These are phyloP conservation scores for Porosira glacialis DNA, from an alignment of 352 stramenopile species.

Conservation along the genomic window DNA sequence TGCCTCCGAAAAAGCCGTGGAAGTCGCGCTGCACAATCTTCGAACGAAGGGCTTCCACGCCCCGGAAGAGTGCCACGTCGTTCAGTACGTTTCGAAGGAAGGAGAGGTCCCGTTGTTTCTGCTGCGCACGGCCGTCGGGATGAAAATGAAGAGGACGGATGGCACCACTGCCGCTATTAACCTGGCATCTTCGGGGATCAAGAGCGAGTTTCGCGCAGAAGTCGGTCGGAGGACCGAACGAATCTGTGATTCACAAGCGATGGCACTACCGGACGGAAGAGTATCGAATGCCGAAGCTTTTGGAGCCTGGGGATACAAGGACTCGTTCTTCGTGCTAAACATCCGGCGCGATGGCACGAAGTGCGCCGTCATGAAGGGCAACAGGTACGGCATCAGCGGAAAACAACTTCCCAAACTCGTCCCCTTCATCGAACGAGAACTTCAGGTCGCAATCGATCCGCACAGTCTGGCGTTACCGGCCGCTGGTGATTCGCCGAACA, in stretches of 20 bases:
- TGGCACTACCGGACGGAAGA: constrained; percentile 17
- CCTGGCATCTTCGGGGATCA: neutral
- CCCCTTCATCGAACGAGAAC: constrained; percentile 79
- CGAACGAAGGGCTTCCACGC: constrained; percentile 55
- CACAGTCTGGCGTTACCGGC: constrained; percentile 34
- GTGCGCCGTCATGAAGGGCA: constrained; percentile 78
- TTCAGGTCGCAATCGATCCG: constrained; percentile 66
- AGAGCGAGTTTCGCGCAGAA: constrained; percentile 1
- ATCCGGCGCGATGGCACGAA: constrained; percentile 48
- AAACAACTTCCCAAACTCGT: constrained; percentile 67
- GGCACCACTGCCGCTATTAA: neutral
- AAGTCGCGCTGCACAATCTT: constrained; percentile 41
- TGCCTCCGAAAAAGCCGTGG: constrained; percentile 48
- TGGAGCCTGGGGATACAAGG: constrained; percentile 81
- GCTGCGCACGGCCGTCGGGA: constrained; percentile 45
- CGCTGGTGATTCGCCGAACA: constrained; percentile 5
- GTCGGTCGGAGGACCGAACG: constrained; percentile 2
- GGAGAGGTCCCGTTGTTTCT: constrained; percentile 53
- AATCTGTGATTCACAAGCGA: neutral
- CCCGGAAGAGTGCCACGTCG: constrained; percentile 54
- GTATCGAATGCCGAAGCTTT: constrained; percentile 75
- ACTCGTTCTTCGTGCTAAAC: constrained; percentile 79
- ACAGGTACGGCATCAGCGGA: constrained; percentile 75
- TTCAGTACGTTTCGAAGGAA: constrained; percentile 53
- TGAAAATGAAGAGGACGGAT: constrained; percentile 21